Conservation (phyloP, 1,139 yeast genomes). For the Debaryomyces psychrophilus region DNA sequence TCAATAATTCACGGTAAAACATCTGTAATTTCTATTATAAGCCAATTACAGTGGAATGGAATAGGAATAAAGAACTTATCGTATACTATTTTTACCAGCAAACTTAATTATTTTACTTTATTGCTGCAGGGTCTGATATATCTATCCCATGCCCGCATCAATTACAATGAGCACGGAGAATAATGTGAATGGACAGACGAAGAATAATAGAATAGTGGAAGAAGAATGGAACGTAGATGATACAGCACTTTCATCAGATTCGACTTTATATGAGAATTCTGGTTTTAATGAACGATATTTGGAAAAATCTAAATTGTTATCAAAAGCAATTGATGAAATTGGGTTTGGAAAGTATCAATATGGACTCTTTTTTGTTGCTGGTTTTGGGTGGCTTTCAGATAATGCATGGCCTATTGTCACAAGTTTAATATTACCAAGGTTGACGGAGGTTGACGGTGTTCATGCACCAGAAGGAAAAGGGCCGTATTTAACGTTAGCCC, state of each 20-base stretch:
- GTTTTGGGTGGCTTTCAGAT: constrained; percentile 50
- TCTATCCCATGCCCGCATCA: background rate
- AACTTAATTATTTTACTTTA: background rate
- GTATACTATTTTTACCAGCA: background rate
- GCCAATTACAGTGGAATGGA: background rate
- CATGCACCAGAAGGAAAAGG: constrained; percentile 38
- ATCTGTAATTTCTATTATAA: background rate
- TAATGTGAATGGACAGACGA: background rate
- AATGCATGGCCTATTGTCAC: constrained; percentile 50
- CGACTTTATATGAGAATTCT: constrained; percentile 21
- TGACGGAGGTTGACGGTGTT: constrained; percentile 42
- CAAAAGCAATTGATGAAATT: constrained; percentile 41
- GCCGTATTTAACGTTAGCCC: constrained; percentile 45
- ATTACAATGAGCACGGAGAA: background rate
- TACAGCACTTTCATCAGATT: constrained; percentile 5
- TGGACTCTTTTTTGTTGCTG: constrained; percentile 47
- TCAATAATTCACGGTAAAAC: background rate
- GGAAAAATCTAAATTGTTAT: constrained; percentile 36
- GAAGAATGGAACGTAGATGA: constrained; percentile 3
- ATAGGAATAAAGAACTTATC: background rate
- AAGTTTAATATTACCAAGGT: constrained; percentile 36
- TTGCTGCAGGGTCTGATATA: background rate
- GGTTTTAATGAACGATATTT: constrained; percentile 32
- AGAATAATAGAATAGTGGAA: background rate
- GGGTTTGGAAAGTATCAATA: constrained; percentile 48